Conservation (phyloP, 2,329 filamentous ascomycete species). For the Phyllachora maydis region DNA sequence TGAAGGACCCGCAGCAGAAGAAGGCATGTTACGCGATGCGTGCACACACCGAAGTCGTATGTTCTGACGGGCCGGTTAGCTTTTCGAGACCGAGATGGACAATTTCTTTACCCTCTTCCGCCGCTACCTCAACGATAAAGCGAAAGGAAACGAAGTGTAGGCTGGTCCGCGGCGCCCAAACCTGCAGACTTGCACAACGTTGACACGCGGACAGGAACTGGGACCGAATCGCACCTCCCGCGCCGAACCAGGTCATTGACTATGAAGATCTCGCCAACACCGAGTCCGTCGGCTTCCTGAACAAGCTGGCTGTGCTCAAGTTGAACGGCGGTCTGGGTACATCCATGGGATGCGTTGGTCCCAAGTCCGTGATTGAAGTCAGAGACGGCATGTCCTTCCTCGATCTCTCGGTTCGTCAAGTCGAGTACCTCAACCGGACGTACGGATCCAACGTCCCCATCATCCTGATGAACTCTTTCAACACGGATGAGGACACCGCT, state of each 20-base stretch:
- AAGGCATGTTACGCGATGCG: slow-evolving; percentile 41
- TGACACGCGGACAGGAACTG: slow-evolving; percentile 44
- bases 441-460: slow-evolving; percentile 96
- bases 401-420: slow-evolving; percentile 93
- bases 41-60: slow-evolving; percentile 1
- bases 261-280: slow-evolving; percentile 80
- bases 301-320: slow-evolving; percentile 96
- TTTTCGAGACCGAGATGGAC: slow-evolving; percentile 99
- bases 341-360: slow-evolving; percentile 97
- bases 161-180: no score
- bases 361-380: slow-evolving; percentile 98
- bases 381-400: slow-evolving; percentile 99
- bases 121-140: slow-evolving; percentile 95
- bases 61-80: slow-evolving; percentile 22
- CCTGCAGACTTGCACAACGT: not conserved
- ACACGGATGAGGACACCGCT: slow-evolving; percentile 93
- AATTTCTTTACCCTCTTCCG: slow-evolving; percentile 99
- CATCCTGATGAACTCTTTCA: slow-evolving; percentile 99
- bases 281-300: slow-evolving; percentile 83
- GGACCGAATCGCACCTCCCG: slow-evolving; percentile 89
- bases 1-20: slow-evolving; percentile 60
- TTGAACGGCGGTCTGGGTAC: slow-evolving; percentile 98
- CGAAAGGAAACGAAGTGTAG: slow-evolving; percentile 81
- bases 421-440: slow-evolving; percentile 96
- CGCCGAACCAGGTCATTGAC: slow-evolving; percentile 82